Evolutionary conservation across 345 rosid genomes (phyloP).

Genomic region (Melaleuca quinquenervia): DNA sequence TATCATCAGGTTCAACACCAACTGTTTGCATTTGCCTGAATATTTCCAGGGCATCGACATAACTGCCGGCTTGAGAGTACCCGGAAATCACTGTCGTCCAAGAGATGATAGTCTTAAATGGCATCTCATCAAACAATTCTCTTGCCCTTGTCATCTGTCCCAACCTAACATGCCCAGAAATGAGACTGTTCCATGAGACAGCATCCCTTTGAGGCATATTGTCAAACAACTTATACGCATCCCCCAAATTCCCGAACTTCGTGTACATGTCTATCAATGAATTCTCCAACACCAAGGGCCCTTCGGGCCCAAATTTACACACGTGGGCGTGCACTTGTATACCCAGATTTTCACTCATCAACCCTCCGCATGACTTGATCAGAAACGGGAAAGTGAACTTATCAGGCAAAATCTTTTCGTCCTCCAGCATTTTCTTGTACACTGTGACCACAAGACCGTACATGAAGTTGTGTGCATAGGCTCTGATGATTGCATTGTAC

Average conservation of each 20-base stretch:
- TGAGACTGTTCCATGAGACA: conserved; percentile 45
- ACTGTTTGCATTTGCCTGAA: conserved; percentile 30
- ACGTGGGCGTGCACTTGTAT: conserved; percentile 36
- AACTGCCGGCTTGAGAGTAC: conserved; percentile 17
- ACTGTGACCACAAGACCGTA: conserved; percentile 8
- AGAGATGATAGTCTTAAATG: conserved; percentile 34
- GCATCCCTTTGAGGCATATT: conserved; percentile 42
- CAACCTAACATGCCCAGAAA: conserved; percentile 43
- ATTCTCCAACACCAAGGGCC: conserved; percentile 27
- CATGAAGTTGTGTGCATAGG: conserved; percentile 24
- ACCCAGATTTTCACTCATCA: conserved; percentile 14
- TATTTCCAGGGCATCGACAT: conserved; percentile 27
- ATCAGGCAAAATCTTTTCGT: conserved; percentile 18
- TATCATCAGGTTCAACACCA: conserved; percentile 37
- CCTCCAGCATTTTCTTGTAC: conserved; percentile 26
- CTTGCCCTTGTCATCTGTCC: conserved; percentile 42
- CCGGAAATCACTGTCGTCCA: conserved; percentile 65
- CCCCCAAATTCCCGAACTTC: conserved; percentile 17
- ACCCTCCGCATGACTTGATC: conserved; percentile 37
- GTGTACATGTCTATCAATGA: conserved; percentile 38
- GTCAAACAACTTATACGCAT: conserved; percentile 43
- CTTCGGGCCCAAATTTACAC: conserved; percentile 25
- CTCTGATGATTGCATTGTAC: conserved; percentile 43
- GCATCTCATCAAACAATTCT: conserved; percentile 26
- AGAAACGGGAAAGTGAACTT: conserved; percentile 48